These are phyloP conservation scores for Imleria badia DNA, from an alignment of 768 basidiomycete species.

Conservation along the genomic window DNA sequence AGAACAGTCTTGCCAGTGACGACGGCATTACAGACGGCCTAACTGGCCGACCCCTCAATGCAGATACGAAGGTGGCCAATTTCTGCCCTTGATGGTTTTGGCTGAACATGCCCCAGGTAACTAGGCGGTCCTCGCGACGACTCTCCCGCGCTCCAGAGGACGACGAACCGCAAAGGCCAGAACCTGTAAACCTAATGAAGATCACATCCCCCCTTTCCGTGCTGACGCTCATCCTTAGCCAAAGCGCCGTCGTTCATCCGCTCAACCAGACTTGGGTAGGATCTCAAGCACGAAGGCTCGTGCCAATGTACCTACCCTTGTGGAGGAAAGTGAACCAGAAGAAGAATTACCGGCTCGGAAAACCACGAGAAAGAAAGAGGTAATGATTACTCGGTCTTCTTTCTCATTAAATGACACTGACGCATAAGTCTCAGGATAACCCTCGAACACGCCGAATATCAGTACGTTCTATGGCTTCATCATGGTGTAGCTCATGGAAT, in stretches of 20 bases:
- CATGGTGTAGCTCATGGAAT: slow-evolving; percentile 3
- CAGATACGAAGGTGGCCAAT: slow-evolving; percentile 43
- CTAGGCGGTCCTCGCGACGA: slow-evolving; percentile 62
- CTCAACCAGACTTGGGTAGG: slow-evolving; percentile 65
- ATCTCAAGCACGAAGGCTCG: slow-evolving; percentile 38
- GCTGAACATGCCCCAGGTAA: slow-evolving; percentile 15
- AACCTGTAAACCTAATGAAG: slow-evolving; percentile 48
- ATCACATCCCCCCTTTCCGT: slow-evolving; percentile 5
- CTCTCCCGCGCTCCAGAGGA: slow-evolving; percentile 56
- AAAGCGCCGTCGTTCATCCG: slow-evolving; percentile 80
- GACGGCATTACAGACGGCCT: slow-evolving; percentile 80
- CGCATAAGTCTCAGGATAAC: slow-evolving; percentile 44
- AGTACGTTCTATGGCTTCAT: slow-evolving; percentile 35
- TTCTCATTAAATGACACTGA: background rate
- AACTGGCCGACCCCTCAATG: slow-evolving; percentile 69
- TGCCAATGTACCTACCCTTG: slow-evolving; percentile 43
- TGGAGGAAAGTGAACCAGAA: slow-evolving; percentile 78
- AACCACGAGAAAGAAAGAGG: slow-evolving; percentile 58
- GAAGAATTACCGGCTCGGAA: slow-evolving; percentile 61
- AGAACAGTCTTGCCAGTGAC: slow-evolving; percentile 73
- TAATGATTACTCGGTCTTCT: slow-evolving; percentile 26
- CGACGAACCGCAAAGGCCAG: slow-evolving; percentile 44
- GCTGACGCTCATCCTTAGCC: slow-evolving; percentile 42
- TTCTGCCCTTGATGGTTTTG: slow-evolving; percentile 3
- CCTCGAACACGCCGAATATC: slow-evolving; percentile 57